Percentiles rank a stretch among this genome's conserved stretches.
Evolutionary conservation across 345 rosid species (phyloP).

Genomic region (Dipteronia sinensis): DNA sequence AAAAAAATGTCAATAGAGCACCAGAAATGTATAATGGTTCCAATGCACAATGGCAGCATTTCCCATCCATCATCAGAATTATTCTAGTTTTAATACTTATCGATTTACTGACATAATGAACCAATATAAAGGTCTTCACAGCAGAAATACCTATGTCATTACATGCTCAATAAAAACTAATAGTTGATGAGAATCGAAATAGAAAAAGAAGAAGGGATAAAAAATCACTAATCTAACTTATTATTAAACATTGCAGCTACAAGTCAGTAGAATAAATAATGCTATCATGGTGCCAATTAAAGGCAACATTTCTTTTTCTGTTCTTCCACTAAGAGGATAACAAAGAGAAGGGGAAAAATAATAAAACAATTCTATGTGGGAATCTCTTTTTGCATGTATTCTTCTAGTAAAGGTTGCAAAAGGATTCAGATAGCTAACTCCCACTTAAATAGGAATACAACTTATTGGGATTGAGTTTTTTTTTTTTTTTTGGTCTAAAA

Average conservation of each 20-base stretch:
- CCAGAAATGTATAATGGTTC: no score
- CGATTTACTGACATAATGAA: not conserved
- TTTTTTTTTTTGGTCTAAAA: no score
- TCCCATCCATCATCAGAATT: not conserved
- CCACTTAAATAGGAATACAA: not conserved
- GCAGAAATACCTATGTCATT: not conserved
- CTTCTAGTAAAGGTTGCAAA: not conserved
- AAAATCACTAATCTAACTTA: not conserved
- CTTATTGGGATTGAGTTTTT: not conserved
- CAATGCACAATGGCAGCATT: not conserved
- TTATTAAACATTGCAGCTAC: not conserved
- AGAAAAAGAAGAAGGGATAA: not conserved
- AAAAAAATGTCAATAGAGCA: conserved; percentile 22
- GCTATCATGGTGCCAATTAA: not conserved
- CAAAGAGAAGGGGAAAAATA: no score
- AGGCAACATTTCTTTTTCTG: no score
- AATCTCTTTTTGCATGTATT: not conserved
- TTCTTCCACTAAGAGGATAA: no score
- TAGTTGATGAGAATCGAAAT: not conserved
- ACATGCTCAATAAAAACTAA: not conserved
- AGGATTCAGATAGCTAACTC: not conserved
- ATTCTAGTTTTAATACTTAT: not conserved
- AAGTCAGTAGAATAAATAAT: not conserved
- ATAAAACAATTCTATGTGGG: no score
- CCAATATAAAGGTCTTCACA: not conserved